phyloP scores from a whole-genome alignment of 2,329 filamentous ascomycete species.

The Plectosphaerella sp. region DNA sequence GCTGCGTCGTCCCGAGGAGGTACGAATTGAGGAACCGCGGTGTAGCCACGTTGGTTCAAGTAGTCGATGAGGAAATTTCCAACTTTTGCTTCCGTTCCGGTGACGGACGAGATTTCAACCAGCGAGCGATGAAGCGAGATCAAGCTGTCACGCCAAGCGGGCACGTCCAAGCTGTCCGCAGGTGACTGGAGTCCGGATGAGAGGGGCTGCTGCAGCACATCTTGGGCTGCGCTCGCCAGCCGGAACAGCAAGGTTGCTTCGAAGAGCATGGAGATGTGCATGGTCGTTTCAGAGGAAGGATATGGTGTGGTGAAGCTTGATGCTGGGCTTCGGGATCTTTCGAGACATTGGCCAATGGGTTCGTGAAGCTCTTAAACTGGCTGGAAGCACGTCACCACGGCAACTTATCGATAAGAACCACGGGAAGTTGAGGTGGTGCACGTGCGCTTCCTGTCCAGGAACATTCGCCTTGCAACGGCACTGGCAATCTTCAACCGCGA shows the following conservation, averaged over 20 bases:
- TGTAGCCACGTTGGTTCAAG: conserved; percentile 46
- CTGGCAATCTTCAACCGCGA: too few relatives aligned
- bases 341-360: too few relatives aligned
- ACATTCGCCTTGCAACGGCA: too few relatives aligned
- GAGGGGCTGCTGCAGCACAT: not conserved
- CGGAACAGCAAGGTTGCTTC: not conserved
- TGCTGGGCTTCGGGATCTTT: too few relatives aligned
- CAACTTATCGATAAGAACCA: too few relatives aligned
- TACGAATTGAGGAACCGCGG: conserved; percentile 36
- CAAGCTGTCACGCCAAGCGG: conserved; percentile 45
- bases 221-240: not conserved
- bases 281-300: not conserved
- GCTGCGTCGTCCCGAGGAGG: conserved; percentile 19
- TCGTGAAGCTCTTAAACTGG: too few relatives aligned
- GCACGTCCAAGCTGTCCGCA: conserved; percentile 5
- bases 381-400: too few relatives aligned
- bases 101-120: conserved; percentile 69
- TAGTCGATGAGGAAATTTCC: conserved; percentile 66
- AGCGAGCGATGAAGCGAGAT: conserved; percentile 71
- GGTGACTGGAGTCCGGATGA: not conserved
- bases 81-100: conserved; percentile 62
- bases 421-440: too few relatives aligned
- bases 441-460: too few relatives aligned
- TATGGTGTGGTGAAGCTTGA: not conserved
- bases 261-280: not conserved